A percentile compares a stretch with the other conserved stretches of the same genome.
These are phyloP conservation scores for Candida krabiensis DNA, from an alignment of 805 yeast genomes.

Conservation along the genomic window DNA sequence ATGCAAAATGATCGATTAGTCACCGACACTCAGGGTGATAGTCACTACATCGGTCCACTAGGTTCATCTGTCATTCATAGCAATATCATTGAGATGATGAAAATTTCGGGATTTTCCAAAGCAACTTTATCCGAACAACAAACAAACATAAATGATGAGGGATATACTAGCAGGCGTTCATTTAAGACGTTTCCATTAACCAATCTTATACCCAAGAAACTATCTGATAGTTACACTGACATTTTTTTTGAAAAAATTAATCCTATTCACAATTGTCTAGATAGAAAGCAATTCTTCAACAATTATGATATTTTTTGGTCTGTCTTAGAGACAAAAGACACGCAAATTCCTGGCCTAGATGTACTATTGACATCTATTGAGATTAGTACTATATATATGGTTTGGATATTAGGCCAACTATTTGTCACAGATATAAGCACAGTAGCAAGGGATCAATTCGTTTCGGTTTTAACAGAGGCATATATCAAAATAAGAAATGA, in stretches of 20 bases:
- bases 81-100: constrained; percentile 2
- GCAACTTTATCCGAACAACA: background rate
- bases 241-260: constrained; percentile 6
- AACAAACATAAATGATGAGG: background rate
- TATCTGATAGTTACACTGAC: constrained; percentile 6
- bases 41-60: constrained; percentile 1
- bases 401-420: constrained; percentile 8
- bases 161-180: background rate
- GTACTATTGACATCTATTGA: constrained; percentile 1
- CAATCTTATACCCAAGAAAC: constrained; percentile 2
- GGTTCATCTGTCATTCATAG: constrained; percentile 2
- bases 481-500: constrained; percentile 16
- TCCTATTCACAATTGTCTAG: constrained; percentile 8
- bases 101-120: constrained; percentile 4
- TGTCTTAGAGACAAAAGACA: background rate
- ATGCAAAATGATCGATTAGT: constrained; percentile 1
- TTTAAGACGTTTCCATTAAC: constrained; percentile 1
- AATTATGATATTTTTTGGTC: constrained; percentile 9
- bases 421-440: background rate
- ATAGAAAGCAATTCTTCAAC: constrained; percentile 6
- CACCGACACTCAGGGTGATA: background rate
- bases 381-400: constrained; percentile 4
- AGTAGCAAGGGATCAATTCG: background rate
- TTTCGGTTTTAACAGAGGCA: constrained; percentile 5
- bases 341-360: background rate